Base-by-base conservation (phyloP, 805 yeast species). In the Cephaloascus fragrans region DNA sequence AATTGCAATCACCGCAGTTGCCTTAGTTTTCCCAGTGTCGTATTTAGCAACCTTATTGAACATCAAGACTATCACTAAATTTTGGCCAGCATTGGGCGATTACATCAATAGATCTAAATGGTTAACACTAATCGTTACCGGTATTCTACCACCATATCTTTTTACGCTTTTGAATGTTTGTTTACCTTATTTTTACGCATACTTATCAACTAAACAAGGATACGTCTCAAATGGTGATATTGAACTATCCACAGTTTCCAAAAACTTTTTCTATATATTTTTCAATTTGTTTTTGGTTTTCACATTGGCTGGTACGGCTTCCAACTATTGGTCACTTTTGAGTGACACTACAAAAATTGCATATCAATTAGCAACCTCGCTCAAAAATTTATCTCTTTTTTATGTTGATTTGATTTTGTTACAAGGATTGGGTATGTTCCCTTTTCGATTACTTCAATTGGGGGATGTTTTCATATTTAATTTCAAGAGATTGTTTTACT, bases 381-480 rank as follows among this genome's bases (percentile, higher is more conserved):
- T 75, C 39, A 72, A 71, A 49, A 62, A 67, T 33, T 55, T 73
- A 29, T 71, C 79, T 2, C 56, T 75, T 35, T 75, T 75, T 47
- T 75, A 75, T 45, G 75, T 70, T 38, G 77, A 75, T 50, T 64
- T 75, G 57, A 82, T 83, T 42, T 62, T 83, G 18, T 67, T 83
- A 41, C 93, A 83, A 55, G 93, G 88, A 0, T 49, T 77, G 38
- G 77, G 77, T 1, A 73, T 77, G 78, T 73, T 75, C 47, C 81
- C 81, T 3, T 71, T 75, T 34, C 67, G 73, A 39, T 57, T 75
- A 33, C 57, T 75, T 12, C 82, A 77, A 50, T 56, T 71, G 32
- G 77, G 80, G 16, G 81, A 76, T 51, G 59, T 76, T 28, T 60
- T 67, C 3, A 47, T 69, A 18, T 49, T 74, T 14, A 69, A 71